These are phyloP conservation scores for Ambrosia trifida DNA, from an alignment of 129 eudicot species.

Conservation along the genomic window DNA sequence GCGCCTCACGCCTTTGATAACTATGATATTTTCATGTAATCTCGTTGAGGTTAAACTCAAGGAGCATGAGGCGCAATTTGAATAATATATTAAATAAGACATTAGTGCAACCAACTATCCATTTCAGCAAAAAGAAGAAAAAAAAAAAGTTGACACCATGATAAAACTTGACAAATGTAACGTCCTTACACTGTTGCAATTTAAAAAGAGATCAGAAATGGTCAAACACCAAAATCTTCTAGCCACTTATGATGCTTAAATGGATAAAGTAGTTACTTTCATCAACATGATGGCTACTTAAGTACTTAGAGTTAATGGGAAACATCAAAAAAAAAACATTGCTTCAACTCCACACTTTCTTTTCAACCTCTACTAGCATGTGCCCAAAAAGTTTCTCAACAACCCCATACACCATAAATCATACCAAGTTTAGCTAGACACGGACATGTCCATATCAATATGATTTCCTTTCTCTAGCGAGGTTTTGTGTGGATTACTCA, in stretches of 20 bases:
- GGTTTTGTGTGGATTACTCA: not conserved
- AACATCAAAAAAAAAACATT: slow-evolving; percentile 19
- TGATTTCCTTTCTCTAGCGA: slow-evolving; percentile 3
- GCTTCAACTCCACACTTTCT: slow-evolving; percentile 19
- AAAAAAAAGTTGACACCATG: slow-evolving; percentile 12
- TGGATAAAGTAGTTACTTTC: slow-evolving; percentile 20
- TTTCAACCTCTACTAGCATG: slow-evolving; percentile 28
- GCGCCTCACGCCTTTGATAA: no score
- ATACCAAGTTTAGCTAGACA: slow-evolving; percentile 7
- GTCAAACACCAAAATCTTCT: slow-evolving; percentile 8
- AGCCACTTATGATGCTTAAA: slow-evolving; percentile 15
- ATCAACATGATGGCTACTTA: slow-evolving; percentile 17
- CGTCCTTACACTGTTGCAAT: not conserved
- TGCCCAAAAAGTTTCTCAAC: slow-evolving; percentile 27
- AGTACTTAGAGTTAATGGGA: not conserved
- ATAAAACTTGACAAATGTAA: slow-evolving; percentile 10
- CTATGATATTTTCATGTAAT: slow-evolving; percentile 20
- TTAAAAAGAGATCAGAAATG: slow-evolving; percentile 13
- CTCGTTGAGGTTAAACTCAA: slow-evolving; percentile 2
- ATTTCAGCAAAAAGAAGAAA: not conserved
- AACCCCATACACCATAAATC: slow-evolving; percentile 14
- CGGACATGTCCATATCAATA: slow-evolving; percentile 7
- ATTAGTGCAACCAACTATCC: not conserved
- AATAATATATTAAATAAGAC: slow-evolving; percentile 5
- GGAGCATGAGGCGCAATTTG: slow-evolving; percentile 18